phyloP scores from a whole-genome alignment of 2,329 filamentous ascomycete genomes.

The Fusarium sp. region DNA sequence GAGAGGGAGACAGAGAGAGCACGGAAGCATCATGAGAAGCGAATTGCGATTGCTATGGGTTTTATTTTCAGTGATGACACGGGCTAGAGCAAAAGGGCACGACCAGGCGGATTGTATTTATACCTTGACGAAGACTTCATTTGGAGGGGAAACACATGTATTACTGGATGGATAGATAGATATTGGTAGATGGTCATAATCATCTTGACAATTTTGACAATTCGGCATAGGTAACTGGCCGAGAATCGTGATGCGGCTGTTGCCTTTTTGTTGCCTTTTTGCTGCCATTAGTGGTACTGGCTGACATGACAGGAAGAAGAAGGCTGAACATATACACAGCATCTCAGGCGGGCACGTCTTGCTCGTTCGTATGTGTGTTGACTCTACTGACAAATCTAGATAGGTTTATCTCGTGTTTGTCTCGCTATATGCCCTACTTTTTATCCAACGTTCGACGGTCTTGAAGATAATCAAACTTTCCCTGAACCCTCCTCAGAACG shows the following conservation, averaged over 20 bases:
- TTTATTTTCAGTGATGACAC: conserved; percentile 1
- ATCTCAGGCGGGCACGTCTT: no score
- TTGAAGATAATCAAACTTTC: conserved; percentile 44
- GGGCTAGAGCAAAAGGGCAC: conserved; percentile 20
- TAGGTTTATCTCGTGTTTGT: not conserved
- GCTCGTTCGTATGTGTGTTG: not conserved
- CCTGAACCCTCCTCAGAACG: conserved; percentile 40
- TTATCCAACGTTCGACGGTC: conserved; percentile 32
- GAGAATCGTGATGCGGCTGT: no score
- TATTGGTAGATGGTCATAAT: conserved; percentile 4
- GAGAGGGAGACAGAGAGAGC: conserved; percentile 29
- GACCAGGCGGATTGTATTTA: conserved; percentile 17
- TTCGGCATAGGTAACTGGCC: not conserved
- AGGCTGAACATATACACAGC: no score
- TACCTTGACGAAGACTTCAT: not conserved
- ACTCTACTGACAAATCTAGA: not conserved
- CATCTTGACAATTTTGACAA: conserved; percentile 8
- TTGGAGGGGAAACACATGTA: conserved; percentile 2
- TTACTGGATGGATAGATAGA: conserved; percentile 21
- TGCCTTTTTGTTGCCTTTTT: no score
- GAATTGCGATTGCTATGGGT: conserved; percentile 3
- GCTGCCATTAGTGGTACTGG: no score
- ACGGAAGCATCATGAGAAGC: conserved; percentile 19
- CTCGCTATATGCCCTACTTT: conserved; percentile 7
- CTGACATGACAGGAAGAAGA: no score